Evolutionary conservation across 116 monocot genomes (phyloP).

Genomic region (Iris pallida): DNA sequence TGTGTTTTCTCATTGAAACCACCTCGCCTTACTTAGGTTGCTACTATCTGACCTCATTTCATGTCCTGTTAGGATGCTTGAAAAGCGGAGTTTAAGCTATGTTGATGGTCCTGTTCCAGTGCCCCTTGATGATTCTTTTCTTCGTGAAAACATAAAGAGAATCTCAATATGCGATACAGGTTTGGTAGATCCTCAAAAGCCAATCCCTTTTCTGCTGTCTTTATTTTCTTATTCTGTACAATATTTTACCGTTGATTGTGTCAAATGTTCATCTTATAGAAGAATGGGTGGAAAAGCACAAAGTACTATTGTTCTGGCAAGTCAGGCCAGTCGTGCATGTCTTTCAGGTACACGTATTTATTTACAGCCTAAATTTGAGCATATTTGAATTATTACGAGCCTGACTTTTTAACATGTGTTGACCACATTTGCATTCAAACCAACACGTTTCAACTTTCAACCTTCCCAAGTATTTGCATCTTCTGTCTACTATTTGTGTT

Average conservation of each 20-base stretch:
- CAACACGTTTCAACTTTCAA: too few species aligned
- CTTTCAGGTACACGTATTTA: constrained; percentile 55
- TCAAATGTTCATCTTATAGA: constrained; percentile 31
- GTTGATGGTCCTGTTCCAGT: constrained; percentile 79
- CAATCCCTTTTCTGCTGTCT: background rate
- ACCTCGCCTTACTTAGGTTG: too few species aligned
- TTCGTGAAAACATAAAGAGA: constrained; percentile 73
- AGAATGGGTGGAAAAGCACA: constrained; percentile 72
- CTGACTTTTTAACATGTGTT: too few species aligned
- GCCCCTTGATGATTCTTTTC: constrained; percentile 75
- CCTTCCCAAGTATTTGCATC: too few species aligned
- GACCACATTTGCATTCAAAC: too few species aligned
- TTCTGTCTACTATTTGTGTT: too few species aligned
- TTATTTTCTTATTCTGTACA: background rate
- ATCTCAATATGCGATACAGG: constrained; percentile 72
- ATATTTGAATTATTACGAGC: too few species aligned
- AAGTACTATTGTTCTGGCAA: constrained; percentile 96
- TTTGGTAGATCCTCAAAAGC: background rate
- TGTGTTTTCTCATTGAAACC: too few species aligned
- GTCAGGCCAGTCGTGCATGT: constrained; percentile 95
- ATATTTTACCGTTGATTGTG: background rate
- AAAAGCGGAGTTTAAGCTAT: constrained; percentile 88
- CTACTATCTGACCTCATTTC: too few species aligned
- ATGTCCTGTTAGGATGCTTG: constrained; percentile 63
- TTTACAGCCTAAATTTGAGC: background rate